phyloP scores from a whole-genome alignment of 139 green algal species.

The Spirogloea muscicola region DNA sequence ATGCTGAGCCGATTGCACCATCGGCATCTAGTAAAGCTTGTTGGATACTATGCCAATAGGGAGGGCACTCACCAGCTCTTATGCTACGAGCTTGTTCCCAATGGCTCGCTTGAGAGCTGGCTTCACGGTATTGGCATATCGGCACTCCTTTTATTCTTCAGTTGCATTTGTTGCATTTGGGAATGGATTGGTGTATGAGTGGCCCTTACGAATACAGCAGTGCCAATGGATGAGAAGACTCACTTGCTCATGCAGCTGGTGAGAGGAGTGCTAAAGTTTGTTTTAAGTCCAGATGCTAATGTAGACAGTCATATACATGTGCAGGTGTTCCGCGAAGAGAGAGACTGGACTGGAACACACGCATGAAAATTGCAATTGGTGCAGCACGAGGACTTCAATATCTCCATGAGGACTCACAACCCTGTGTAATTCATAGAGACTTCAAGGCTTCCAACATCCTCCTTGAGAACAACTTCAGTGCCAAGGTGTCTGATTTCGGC shows the following conservation, averaged over 20 bases:
- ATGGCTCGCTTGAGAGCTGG: constrained; percentile 15
- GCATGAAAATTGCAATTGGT: constrained; percentile 44
- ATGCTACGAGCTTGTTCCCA: constrained; percentile 41
- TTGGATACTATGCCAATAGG: constrained; percentile 49
- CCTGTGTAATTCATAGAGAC: constrained; percentile 34
- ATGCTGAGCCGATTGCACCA: constrained; percentile 50
- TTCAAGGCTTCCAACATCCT: constrained; percentile 42
- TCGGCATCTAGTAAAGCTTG: constrained; percentile 50
- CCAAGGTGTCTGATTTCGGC: constrained; percentile 37
- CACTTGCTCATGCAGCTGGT: not conserved
- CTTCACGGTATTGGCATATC: constrained; percentile 16
- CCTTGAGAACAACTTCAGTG: constrained; percentile 24
- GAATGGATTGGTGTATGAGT: constrained; percentile 6
- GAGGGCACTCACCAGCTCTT: constrained; percentile 13
- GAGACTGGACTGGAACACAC: constrained; percentile 15
- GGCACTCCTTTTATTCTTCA: constrained; percentile 16
- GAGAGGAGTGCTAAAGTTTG: not conserved
- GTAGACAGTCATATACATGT: not conserved
- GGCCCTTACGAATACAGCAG: not conserved
- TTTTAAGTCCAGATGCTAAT: not conserved
- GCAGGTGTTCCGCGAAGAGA: not conserved
- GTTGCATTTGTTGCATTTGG: not conserved
- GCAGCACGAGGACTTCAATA: constrained; percentile 25
- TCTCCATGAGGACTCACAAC: constrained; percentile 36
- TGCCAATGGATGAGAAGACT: not conserved